These are phyloP conservation scores for Pleurotus pulmonarius DNA, from an alignment of 768 basidiomycete species.

Conservation along the genomic window DNA sequence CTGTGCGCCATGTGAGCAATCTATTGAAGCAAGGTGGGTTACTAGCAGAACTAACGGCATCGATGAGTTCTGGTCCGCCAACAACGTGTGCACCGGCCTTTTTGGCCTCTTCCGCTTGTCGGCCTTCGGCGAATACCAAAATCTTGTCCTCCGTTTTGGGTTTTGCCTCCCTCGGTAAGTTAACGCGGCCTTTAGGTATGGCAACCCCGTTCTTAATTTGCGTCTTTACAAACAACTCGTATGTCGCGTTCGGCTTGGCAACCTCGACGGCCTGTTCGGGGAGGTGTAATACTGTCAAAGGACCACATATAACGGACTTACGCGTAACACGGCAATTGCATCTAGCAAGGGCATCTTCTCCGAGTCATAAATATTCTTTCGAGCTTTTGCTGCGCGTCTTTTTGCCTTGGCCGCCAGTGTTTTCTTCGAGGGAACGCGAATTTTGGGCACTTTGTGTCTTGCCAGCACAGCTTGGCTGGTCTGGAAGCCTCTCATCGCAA, in stretches of 20 bases:
- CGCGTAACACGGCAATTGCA: slow-evolving; percentile 70
- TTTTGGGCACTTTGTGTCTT: slow-evolving; percentile 45
- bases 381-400: slow-evolving; percentile 51
- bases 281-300: not conserved
- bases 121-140: slow-evolving; percentile 91
- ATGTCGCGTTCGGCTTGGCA: slow-evolving; percentile 67
- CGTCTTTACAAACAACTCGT: slow-evolving; percentile 80
- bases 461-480: slow-evolving; percentile 43
- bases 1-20: slow-evolving; percentile 29
- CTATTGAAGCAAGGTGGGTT: slow-evolving; percentile 6
- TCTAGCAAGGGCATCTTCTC: slow-evolving; percentile 66
- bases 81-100: slow-evolving; percentile 87
- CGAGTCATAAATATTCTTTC: slow-evolving; percentile 52
- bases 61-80: slow-evolving; percentile 85
- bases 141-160: slow-evolving; percentile 68
- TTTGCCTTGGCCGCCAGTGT: slow-evolving; percentile 62
- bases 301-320: slow-evolving; percentile 27
- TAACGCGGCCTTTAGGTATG: slow-evolving; percentile 87
- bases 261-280: slow-evolving; percentile 75
- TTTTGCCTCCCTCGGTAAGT: slow-evolving; percentile 79
- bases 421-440: slow-evolving; percentile 65
- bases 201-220: slow-evolving; percentile 73
- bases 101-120: slow-evolving; percentile 77
- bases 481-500: slow-evolving; percentile 42
- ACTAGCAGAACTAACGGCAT: slow-evolving; percentile 58